Base-by-base conservation (phyloP, 306 rosid species). In the Acacia melanoxylon region DNA sequence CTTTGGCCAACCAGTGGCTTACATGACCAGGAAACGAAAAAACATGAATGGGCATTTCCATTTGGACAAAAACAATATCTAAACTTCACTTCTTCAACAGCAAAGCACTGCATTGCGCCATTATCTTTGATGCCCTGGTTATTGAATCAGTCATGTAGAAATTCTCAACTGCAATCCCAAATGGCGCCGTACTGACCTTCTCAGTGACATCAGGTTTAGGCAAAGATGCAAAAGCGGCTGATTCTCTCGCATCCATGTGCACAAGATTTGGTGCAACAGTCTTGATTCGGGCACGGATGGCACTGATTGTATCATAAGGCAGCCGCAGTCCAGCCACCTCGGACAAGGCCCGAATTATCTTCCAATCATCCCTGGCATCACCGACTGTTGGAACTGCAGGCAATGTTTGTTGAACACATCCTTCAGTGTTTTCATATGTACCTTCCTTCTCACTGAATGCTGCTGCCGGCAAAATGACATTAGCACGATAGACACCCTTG, bases 401-500 rank as follows among this genome's bases (percentile, higher is more conserved):
- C 85, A 94, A 46, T 49, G 99, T 95, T 83, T 89, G 97, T 84
- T 93, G 99, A 27, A 92, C 6, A 82, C 92, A 93, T 46, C 99
- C 99, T 83, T 95, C 99, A 0, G 98, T 95, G 72, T 95, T 95
- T 81, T 90, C 97, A 25, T 92, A 95, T 20, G 91, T 95, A 22
- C 97, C 99, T 83, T 95, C 99, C 87, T 95, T 95, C 90, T 95
- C 99, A 54, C 97, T 95, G 88, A 95, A 93, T 42, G 99, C 99
- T 37, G 97, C 84, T 20, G 97, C 90, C 2, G 99, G 99, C 66
- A 95, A 88, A 78, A 95, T 87, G 82, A 93, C 89, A 33, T 92
- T 92, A 4, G 99, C 98, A 1, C 97, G 98, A 82, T 96, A 96
- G 51, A 96, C 99, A 72, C 94, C 72, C 65, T 70, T 84, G 85